Evolutionary conservation across 1,284 basidiomycete species (phyloP).

Genomic region (Cryptococcus jaspeensis): DNA sequence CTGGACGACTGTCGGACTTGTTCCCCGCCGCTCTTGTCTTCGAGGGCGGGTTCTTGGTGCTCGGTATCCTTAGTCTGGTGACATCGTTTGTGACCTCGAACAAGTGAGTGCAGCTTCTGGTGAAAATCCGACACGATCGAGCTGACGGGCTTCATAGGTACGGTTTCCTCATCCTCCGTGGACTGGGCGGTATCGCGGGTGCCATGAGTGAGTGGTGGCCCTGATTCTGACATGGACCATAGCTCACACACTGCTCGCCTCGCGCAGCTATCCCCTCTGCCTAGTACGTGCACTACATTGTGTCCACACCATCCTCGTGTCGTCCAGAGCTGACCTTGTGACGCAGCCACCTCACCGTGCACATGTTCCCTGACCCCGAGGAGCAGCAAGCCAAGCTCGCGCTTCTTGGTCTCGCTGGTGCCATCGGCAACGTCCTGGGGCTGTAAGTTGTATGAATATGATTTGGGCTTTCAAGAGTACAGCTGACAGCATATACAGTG

Average conservation of each 20-base stretch:
- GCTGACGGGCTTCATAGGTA: conserved; percentile 15
- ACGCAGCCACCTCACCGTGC: conserved; percentile 31
- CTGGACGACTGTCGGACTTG: conserved; percentile 41
- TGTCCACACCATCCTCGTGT: too few species aligned
- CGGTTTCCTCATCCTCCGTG: conserved; percentile 47
- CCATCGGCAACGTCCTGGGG: conserved; percentile 37
- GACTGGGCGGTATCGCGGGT: conserved; percentile 42
- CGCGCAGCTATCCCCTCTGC: conserved; percentile 30
- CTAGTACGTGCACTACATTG: conserved; percentile 20
- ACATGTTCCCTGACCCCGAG: conserved; percentile 42
- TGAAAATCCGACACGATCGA: too few species aligned
- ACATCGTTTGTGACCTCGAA: conserved; percentile 42
- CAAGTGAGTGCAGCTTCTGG: conserved; percentile 31
- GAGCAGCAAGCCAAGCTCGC: conserved; percentile 40
- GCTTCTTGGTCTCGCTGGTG: conserved; percentile 31
- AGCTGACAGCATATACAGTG: conserved; percentile 2
- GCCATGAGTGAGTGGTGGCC: conserved; percentile 23
- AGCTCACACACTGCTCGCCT: too few species aligned
- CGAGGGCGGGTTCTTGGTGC: conserved; percentile 34
- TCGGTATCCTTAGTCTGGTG: conserved; percentile 40
- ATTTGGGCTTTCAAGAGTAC: background rate
- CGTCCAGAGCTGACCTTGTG: background rate
- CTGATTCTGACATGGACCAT: background rate
- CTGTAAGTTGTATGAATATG: conserved; percentile 17
- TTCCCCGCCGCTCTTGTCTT: conserved; percentile 44